A percentile compares a stretch with the other conserved stretches of the same genome.
phyloP scores from a whole-genome alignment of 805 yeast genomes.

The Candida palmyrensis region DNA sequence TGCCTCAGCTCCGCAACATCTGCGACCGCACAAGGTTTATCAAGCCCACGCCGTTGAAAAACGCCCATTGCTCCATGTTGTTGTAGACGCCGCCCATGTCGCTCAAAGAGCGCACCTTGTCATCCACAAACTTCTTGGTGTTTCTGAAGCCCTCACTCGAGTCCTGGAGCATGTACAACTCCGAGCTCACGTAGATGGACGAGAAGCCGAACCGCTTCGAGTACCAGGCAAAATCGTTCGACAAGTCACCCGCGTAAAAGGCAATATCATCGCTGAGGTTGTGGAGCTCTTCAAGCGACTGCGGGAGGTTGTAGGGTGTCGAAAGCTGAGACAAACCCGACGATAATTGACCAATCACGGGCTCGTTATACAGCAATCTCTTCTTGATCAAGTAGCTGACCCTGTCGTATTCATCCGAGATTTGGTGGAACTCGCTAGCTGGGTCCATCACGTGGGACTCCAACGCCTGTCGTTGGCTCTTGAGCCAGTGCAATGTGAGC shows the following conservation, averaged over 20 bases:
- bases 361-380: slow-evolving; percentile 49
- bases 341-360: slow-evolving; percentile 39
- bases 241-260: slow-evolving; percentile 69
- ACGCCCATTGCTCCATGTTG: slow-evolving; percentile 69
- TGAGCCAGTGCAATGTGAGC: slow-evolving; percentile 49
- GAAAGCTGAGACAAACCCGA: slow-evolving; percentile 58
- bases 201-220: slow-evolving; percentile 73
- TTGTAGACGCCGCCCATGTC: slow-evolving; percentile 56
- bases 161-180: slow-evolving; percentile 78
- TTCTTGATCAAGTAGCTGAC: slow-evolving; percentile 41
- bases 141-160: slow-evolving; percentile 46
- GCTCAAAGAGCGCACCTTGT: slow-evolving; percentile 50
- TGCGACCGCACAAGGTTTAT: slow-evolving; percentile 70
- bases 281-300: slow-evolving; percentile 64
- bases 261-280: slow-evolving; percentile 79
- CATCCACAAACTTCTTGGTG: slow-evolving; percentile 62
- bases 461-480: slow-evolving; percentile 37
- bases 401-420: slow-evolving; percentile 36
- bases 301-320: slow-evolving; percentile 55
- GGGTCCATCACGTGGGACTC: slow-evolving; percentile 22
- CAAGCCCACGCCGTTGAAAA: slow-evolving; percentile 60
- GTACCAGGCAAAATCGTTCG: slow-evolving; percentile 89
- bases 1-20: slow-evolving; percentile 54
- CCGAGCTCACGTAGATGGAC: slow-evolving; percentile 67
- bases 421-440: slow-evolving; percentile 21